phyloP scores from a whole-genome alignment of 345 rosid species.

The Raphanus raphanistrum region DNA sequence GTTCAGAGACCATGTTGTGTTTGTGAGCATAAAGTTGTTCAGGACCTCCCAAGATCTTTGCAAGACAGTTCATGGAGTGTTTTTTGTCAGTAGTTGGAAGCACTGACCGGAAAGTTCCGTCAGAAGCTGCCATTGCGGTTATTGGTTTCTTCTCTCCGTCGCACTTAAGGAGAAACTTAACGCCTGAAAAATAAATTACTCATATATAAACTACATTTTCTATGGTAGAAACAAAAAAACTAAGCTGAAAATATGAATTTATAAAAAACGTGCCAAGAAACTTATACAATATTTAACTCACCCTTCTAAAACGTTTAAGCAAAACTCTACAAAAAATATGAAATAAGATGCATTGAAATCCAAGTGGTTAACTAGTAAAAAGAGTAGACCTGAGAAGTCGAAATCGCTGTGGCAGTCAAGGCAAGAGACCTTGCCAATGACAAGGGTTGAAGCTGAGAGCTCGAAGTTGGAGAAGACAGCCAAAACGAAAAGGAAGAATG shows the following conservation, averaged over 20 bases:
- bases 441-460: constrained; percentile 26
- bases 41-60: constrained; percentile 41
- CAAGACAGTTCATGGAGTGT: constrained; percentile 22
- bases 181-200: constrained; percentile 8
- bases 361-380: background rate
- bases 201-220: too few relatives aligned
- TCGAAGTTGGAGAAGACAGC: constrained; percentile 26
- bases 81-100: background rate
- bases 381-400: constrained; percentile 37
- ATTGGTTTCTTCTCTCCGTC: constrained; percentile 32
- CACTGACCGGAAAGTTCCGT: constrained; percentile 25
- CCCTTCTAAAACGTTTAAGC: background rate
- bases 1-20: constrained; percentile 34
- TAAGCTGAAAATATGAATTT: too few relatives aligned
- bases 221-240: too few relatives aligned
- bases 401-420: constrained; percentile 31
- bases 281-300: background rate
- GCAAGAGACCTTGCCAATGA: constrained; percentile 33
- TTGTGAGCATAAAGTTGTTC: constrained; percentile 38
- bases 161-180: constrained; percentile 31
- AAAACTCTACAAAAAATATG: background rate
- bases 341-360: background rate
- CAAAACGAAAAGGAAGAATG: constrained; percentile 23
- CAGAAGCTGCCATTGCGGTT: constrained; percentile 8
- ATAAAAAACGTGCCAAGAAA: background rate